Evolutionary conservation across 257 asterid species (phyloP), one percentile per base, ranked within the genome.

Genomic region (Salvia splendens): DNA sequence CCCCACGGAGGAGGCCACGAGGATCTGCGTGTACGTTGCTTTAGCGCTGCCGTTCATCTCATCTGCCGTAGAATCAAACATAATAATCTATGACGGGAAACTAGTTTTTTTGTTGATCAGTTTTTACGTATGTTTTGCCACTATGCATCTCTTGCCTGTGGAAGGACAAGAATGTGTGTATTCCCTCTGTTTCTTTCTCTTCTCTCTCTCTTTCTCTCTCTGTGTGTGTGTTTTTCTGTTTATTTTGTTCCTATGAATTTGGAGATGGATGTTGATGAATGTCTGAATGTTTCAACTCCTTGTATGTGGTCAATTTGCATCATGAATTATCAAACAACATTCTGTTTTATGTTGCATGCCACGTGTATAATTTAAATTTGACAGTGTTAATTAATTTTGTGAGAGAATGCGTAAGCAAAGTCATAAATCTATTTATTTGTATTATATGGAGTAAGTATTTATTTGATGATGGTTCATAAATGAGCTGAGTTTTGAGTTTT

Each of bases 1-100:
- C 68, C 97, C 97, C 10, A 90, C 73, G 47, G 89, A 88, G 2
- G 95, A 86, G 40, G 92, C 95, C 1, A 88, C 54, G 2, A 88
- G 53, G 85, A 93, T 86, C 77, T 88, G 84, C 5, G 81, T 68
- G 42, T 65, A 83, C 1, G 89, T 76, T 15, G 85, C 72, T 38
- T 75, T 82, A 58, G 61, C 54, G 62, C 46, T 48, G 55, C n/a
- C 48, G 51, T 17, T 71, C 76, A 58, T 70, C 49, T 70, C 49
- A 74, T 82, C 89, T 77, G 83, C 6, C 40, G 55, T 12, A 24
- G 59, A 28, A 53, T 33, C 12, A 10, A 55, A 55, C 20, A 33
- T 5, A 30, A 55, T 12, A 41, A 55, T 55, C 32, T 28, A 30
- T 54, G 41, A 40, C 1, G 38, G 38, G 38, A 2, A 33, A 5